phyloP scores from a whole-genome alignment of 805 yeast genomes.

The Candida manassasensis region DNA sequence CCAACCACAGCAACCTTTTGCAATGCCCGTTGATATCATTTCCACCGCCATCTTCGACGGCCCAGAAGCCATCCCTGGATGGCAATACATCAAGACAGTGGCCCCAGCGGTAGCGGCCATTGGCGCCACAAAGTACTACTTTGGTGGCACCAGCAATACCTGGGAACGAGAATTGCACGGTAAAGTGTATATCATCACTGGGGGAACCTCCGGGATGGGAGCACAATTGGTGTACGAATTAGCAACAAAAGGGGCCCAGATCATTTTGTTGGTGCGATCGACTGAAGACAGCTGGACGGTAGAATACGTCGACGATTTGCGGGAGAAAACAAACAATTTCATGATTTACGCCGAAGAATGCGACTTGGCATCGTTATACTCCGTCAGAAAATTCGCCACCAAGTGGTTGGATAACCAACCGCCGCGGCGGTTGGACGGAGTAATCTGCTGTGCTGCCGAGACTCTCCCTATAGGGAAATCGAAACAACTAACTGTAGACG shows the following conservation, averaged over 20 bases:
- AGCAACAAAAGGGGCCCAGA: slow-evolving; percentile 81
- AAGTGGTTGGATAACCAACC: slow-evolving; percentile 89
- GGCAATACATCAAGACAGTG: slow-evolving; percentile 49
- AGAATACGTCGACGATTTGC: slow-evolving; percentile 74
- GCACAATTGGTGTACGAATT: slow-evolving; percentile 68
- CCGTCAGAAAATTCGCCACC: slow-evolving; percentile 87
- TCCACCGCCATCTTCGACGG: slow-evolving; percentile 71
- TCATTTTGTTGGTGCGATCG: slow-evolving; percentile 65
- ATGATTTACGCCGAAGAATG: slow-evolving; percentile 89
- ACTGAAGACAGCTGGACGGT: slow-evolving; percentile 65
- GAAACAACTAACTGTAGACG: slow-evolving; percentile 72
- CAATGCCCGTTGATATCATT: slow-evolving; percentile 82
- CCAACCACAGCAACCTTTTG: no score
- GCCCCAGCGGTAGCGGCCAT: slow-evolving; percentile 51
- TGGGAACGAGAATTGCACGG: slow-evolving; percentile 96
- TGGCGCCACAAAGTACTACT: slow-evolving; percentile 60
- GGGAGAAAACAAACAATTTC: slow-evolving; percentile 64
- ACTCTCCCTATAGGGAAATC: slow-evolving; percentile 62
- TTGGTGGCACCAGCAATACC: slow-evolving; percentile 74
- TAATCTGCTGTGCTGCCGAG: slow-evolving; percentile 84
- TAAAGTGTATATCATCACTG: slow-evolving; percentile 74
- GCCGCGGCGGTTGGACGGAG: slow-evolving; percentile 86
- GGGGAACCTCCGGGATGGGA: slow-evolving; percentile 95
- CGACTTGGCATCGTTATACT: slow-evolving; percentile 67
- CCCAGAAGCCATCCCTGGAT: slow-evolving; percentile 70